Evolutionary conservation across 2,329 filamentous ascomycete species (phyloP).

Genomic region (Blastomyces gilchristii): DNA sequence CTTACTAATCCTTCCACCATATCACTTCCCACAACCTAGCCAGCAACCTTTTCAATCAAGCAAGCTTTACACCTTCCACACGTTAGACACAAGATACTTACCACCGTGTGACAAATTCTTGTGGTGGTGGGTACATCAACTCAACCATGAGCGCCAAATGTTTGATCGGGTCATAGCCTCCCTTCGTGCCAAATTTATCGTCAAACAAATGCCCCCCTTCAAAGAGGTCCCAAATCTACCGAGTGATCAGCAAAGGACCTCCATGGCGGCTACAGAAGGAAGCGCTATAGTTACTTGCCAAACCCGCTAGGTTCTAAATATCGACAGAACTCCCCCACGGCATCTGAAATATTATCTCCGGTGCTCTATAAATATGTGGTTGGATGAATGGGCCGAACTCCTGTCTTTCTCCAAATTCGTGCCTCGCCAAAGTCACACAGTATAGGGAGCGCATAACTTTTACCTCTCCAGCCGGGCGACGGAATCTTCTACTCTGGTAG

Average conservation of each 20-base stretch:
- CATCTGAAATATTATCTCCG: slow-evolving; percentile 22
- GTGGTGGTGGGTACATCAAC: slow-evolving; percentile 21
- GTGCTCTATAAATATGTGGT: slow-evolving; percentile 23
- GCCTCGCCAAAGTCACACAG: slow-evolving; percentile 31
- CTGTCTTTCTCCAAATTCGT: slow-evolving; percentile 22
- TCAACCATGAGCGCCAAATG: slow-evolving; percentile 23
- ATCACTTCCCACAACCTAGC: no score
- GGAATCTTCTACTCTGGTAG: no score
- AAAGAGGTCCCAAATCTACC: slow-evolving; percentile 14
- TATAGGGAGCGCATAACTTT: slow-evolving; percentile 21
- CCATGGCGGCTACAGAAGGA: not conserved
- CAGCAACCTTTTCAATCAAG: no score
- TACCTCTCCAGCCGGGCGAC: no score
- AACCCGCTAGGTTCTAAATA: slow-evolving; percentile 25
- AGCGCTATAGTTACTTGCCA: slow-evolving; percentile 13
- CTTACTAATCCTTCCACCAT: no score
- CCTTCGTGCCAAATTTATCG: slow-evolving; percentile 18
- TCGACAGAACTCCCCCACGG: slow-evolving; percentile 22
- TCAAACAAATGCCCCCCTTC: slow-evolving; percentile 14
- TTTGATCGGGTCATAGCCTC: slow-evolving; percentile 20
- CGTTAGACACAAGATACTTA: no score
- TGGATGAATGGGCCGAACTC: slow-evolving; percentile 36
- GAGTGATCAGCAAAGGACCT: not conserved
- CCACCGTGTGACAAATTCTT: slow-evolving; percentile 19
- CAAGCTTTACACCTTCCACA: no score